A percentile compares a stretch with the other conserved stretches of the same genome.
phyloP scores from a whole-genome alignment of 2,329 filamentous ascomycete genomes.

The Ilyonectria destructans region DNA sequence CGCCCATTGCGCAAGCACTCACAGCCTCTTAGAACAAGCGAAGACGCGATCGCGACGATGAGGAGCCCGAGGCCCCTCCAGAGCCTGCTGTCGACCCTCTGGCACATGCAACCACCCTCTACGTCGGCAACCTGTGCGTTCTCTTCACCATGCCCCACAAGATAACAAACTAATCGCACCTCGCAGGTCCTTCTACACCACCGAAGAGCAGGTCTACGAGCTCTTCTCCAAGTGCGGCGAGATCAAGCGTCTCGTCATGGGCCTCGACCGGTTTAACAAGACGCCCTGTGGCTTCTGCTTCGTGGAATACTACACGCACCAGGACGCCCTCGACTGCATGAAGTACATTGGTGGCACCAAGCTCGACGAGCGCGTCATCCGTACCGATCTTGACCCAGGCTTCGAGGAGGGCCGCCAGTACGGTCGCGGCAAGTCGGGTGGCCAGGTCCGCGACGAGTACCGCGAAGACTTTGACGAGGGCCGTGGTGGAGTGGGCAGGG shows the following conservation, averaged over 20 bases:
- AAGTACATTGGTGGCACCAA: conserved; percentile 99
- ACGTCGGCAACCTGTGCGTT: conserved; percentile 91
- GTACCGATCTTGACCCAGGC: conserved; percentile 94
- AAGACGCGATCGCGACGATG: conserved; percentile 75
- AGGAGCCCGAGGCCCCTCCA: conserved; percentile 60
- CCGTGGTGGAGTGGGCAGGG: conserved; percentile 89
- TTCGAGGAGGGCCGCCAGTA: conserved; percentile 98
- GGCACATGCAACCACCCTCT: conserved; percentile 91
- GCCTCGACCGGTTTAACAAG: conserved; percentile 95
- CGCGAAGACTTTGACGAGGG: conserved; percentile 97
- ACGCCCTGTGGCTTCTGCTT: conserved; percentile 99
- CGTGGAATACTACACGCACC: conserved; percentile 98
- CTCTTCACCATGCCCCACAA: conserved; percentile 9
- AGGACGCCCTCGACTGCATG: conserved; percentile 97
- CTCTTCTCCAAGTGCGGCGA: conserved; percentile 97
- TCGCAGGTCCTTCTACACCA: conserved; percentile 92
- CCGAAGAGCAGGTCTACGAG: conserved; percentile 98
- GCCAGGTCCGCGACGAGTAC: conserved; percentile 98
- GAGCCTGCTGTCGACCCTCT: conserved; percentile 79
- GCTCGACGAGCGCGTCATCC: conserved; percentile 95
- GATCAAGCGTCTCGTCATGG: conserved; percentile 98
- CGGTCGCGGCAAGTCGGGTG: conserved; percentile 93
- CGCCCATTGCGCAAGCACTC: conserved; percentile 9
- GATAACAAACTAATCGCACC: conserved; percentile 22
- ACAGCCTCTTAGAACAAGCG: conserved; percentile 76